phyloP scores from a whole-genome alignment of 2,329 filamentous ascomycete species.

The Xenosphaeropsis pyriputrescens region DNA sequence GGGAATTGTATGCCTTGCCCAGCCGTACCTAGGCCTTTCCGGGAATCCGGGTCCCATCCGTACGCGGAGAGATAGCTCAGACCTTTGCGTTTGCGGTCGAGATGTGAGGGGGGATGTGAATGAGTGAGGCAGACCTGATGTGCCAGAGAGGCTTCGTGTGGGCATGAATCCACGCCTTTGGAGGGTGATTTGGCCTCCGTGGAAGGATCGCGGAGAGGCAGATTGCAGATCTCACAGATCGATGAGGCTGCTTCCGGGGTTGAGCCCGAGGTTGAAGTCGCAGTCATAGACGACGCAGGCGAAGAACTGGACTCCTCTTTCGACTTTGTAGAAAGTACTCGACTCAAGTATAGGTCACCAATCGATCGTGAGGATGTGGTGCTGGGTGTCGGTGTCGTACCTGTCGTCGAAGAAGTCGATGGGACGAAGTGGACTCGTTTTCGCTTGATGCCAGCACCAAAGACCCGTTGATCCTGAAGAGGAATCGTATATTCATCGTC shows the following conservation, averaged over 20 bases:
- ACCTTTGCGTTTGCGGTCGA: slow-evolving; percentile 58
- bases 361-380: slow-evolving; percentile 13
- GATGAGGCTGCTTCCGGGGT: slow-evolving; percentile 2
- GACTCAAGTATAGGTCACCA: slow-evolving; percentile 46
- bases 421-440: slow-evolving; percentile 43
- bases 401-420: slow-evolving; percentile 8
- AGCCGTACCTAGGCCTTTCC: slow-evolving; percentile 54
- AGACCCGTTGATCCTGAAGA: slow-evolving; percentile 41
- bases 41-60: slow-evolving; percentile 62
- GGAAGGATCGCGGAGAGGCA: slow-evolving; percentile 34
- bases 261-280: not conserved
- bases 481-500: slow-evolving; percentile 44
- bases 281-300: no score
- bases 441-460: slow-evolving; percentile 46
- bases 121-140: slow-evolving; percentile 59
- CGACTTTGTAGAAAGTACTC: slow-evolving; percentile 32
- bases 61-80: slow-evolving; percentile 48
- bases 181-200: slow-evolving; percentile 10
- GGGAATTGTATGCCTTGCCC: slow-evolving; percentile 62
- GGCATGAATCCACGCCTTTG: slow-evolving; percentile 9
- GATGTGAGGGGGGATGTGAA: slow-evolving; percentile 56
- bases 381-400: slow-evolving; percentile 15
- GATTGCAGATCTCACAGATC: slow-evolving; percentile 42
- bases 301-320: not conserved
- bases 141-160: slow-evolving; percentile 47